phyloP scores from a whole-genome alignment of 2,329 filamentous ascomycete species.

The Claviceps pazoutovae region DNA sequence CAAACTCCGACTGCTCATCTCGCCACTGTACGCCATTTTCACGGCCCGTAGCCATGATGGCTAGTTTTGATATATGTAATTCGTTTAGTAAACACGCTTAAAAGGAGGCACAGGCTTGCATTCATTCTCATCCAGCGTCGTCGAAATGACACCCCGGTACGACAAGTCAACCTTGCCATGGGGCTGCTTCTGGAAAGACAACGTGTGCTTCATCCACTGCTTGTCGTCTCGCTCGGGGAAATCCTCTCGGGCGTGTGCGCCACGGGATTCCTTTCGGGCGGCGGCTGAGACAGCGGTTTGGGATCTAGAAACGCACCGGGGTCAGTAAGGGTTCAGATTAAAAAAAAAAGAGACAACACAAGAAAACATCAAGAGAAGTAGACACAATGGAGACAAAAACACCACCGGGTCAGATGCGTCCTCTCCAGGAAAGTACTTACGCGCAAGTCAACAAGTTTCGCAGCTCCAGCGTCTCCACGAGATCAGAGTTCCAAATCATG shows the following conservation, averaged over 20 bases:
- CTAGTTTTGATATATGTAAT: neutral
- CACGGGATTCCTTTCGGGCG: constrained; percentile 92
- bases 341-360: neutral
- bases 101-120: constrained; percentile 94
- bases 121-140: constrained; percentile 85
- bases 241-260: constrained; percentile 93
- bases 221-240: constrained; percentile 88
- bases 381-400: neutral
- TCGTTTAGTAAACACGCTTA: constrained; percentile 71
- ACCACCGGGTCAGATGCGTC: neutral
- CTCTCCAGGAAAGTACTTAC: constrained; percentile 38
- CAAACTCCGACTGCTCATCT: neutral
- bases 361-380: neutral
- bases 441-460: constrained; percentile 94
- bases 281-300: constrained; percentile 88
- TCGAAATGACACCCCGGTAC: constrained; percentile 71
- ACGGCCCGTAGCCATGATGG: too few relatives aligned
- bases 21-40: neutral
- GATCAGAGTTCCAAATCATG: constrained; percentile 99
- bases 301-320: constrained; percentile 33
- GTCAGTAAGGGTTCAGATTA: neutral
- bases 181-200: constrained; percentile 87
- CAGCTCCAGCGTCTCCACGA: constrained; percentile 91
- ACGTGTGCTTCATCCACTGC: constrained; percentile 99
- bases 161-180: constrained; percentile 76